Evolutionary conservation across 78 protist genomes (phyloP).

Genomic region (Emiliania huxleyi): DNA sequence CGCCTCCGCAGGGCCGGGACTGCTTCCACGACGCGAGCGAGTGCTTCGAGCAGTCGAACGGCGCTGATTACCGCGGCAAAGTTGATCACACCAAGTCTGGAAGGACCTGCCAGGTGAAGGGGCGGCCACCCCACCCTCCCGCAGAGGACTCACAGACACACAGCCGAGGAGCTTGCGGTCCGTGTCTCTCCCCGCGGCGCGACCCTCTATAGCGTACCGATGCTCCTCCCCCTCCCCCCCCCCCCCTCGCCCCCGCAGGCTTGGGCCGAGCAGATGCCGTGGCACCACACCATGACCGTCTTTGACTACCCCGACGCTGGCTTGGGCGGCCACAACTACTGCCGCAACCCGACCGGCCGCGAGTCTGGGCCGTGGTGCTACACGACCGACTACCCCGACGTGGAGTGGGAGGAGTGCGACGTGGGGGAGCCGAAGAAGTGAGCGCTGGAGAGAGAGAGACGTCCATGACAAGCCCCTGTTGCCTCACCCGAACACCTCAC

Average conservation of each 20-base stretch:
- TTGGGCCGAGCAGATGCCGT: background rate
- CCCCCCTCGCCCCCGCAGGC: no score
- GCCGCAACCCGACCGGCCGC: conserved; percentile 40
- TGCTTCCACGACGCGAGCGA: background rate
- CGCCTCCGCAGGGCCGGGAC: background rate
- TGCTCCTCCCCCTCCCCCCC: no score
- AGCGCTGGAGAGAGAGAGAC: no score
- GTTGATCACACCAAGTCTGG: background rate
- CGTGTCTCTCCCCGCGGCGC: no score
- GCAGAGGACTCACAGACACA: no score
- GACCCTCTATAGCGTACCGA: no score
- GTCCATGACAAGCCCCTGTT: no score
- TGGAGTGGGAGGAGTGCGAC: background rate
- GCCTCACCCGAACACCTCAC: no score
- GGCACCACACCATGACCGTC: background rate
- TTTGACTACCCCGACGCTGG: background rate
- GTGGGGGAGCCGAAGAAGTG: no score
- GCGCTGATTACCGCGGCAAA: conserved; percentile 2
- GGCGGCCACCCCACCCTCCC: no score
- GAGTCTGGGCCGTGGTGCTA: background rate
- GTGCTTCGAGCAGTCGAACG: background rate
- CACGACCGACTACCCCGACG: background rate
- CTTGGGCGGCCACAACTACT: conserved; percentile 26
- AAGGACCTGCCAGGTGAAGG: background rate
- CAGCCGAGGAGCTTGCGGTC: no score